Evolutionary conservation across 352 stramenopile genomes (phyloP).

Genomic region (Saprolegnia diclina): DNA sequence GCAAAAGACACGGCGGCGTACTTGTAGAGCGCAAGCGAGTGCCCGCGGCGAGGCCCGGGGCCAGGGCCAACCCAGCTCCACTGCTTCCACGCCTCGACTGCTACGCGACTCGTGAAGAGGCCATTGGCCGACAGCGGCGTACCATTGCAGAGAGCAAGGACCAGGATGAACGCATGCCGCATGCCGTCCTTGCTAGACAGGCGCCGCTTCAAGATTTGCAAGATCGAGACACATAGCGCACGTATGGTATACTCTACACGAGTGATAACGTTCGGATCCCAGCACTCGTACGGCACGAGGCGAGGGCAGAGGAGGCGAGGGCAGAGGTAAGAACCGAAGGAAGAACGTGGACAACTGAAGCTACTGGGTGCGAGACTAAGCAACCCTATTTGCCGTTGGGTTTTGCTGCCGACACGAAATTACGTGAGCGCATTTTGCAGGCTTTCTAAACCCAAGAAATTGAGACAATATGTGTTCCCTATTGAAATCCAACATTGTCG

Average conservation of each 20-base stretch:
- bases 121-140: neutral
- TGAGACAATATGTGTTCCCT: too few relatives aligned
- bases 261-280: too few relatives aligned
- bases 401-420: too few relatives aligned
- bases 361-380: too few relatives aligned
- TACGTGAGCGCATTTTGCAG: too few relatives aligned
- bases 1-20: slow-evolving; percentile 39
- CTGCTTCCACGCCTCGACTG: slow-evolving; percentile 55
- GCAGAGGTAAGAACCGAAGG: too few relatives aligned
- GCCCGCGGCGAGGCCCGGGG: slow-evolving; percentile 68
- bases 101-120: neutral
- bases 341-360: too few relatives aligned
- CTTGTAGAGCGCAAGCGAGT: slow-evolving; percentile 84
- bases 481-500: too few relatives aligned
- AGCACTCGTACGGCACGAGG: too few relatives aligned
- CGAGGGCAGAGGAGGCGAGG: too few relatives aligned
- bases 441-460: too few relatives aligned
- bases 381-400: too few relatives aligned
- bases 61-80: slow-evolving; percentile 70
- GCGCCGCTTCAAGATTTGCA: neutral
- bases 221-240: neutral
- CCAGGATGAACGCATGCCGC: neutral
- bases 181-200: neutral
- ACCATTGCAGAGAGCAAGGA: neutral
- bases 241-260: neutral